phyloP scores from a whole-genome alignment of 2,329 filamentous ascomycete genomes.

The Ceratocystiopsis brevicomis region DNA sequence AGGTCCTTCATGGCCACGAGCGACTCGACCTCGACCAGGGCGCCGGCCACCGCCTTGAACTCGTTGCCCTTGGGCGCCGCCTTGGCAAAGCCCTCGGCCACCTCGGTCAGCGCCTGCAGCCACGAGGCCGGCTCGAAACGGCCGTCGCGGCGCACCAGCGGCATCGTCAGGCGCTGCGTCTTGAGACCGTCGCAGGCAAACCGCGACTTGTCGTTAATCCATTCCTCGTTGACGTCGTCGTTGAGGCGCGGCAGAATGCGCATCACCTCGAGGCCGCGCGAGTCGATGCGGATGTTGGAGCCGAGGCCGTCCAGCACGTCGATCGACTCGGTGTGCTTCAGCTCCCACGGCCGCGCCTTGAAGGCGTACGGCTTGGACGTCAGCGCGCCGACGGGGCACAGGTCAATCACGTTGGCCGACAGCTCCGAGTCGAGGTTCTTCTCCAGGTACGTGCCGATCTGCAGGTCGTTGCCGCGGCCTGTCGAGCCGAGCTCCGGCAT shows the following conservation, averaged over 20 bases:
- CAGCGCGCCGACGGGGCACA: slow-evolving; percentile 91
- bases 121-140: slow-evolving; percentile 86
- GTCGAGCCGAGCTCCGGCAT: slow-evolving; percentile 88
- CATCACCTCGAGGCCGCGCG: slow-evolving; percentile 90
- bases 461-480: slow-evolving; percentile 88
- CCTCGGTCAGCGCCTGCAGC: slow-evolving; percentile 86
- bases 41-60: slow-evolving; percentile 87
- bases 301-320: slow-evolving; percentile 86
- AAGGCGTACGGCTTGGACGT: slow-evolving; percentile 97
- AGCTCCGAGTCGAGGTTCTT: slow-evolving; percentile 84
- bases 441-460: slow-evolving; percentile 96
- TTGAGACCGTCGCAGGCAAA: slow-evolving; percentile 94
- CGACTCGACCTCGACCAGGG: slow-evolving; percentile 79
- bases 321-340: slow-evolving; percentile 89
- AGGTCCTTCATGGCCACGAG: slow-evolving; percentile 94
- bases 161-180: slow-evolving; percentile 88
- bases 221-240: slow-evolving; percentile 97
- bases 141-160: slow-evolving; percentile 69
- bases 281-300: slow-evolving; percentile 87
- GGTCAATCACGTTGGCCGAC: slow-evolving; percentile 92
- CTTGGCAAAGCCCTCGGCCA: slow-evolving; percentile 60
- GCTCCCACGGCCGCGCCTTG: slow-evolving; percentile 88
- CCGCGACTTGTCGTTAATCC: slow-evolving; percentile 97
- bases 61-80: slow-evolving; percentile 76
- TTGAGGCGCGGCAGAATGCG: slow-evolving; percentile 81